Percentiles rank a stretch among this genome's conserved stretches.
phyloP scores from a whole-genome alignment of 2,329 filamentous ascomycete species.

The Colletotrichum cuscutae region DNA sequence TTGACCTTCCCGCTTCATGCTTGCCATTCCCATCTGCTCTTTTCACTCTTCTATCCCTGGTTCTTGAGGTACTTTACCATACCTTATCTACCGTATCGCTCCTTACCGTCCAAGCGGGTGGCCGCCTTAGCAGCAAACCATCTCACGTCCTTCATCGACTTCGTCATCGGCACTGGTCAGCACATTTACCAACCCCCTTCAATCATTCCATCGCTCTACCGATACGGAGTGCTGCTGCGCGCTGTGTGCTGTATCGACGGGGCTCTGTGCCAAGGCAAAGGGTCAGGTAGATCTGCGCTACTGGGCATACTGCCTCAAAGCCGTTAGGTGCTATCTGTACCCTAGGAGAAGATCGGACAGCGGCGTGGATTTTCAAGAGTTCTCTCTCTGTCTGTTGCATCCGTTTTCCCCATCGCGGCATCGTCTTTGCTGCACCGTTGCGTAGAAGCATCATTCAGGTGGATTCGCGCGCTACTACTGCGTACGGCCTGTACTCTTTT shows the following conservation, averaged over 20 bases:
- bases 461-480: background rate
- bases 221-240: background rate
- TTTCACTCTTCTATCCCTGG: slow-evolving; percentile 2
- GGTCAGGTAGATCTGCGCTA: slow-evolving; percentile 26
- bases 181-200: background rate
- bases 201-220: background rate
- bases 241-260: slow-evolving; percentile 6
- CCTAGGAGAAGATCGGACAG: slow-evolving; percentile 2
- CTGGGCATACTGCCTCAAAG: slow-evolving; percentile 27
- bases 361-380: background rate
- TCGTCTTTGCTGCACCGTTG: background rate
- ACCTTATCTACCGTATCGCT: background rate
- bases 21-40: background rate
- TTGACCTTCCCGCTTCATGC: slow-evolving; percentile 16
- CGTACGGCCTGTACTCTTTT: background rate
- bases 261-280: slow-evolving; percentile 22
- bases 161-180: slow-evolving; percentile 23
- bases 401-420: background rate
- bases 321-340: slow-evolving; percentile 13
- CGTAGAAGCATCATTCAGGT: background rate
- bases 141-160: slow-evolving; percentile 16
- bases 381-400: background rate
- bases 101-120: background rate
- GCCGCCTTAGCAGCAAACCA: background rate
- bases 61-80: slow-evolving; percentile 10